Evolutionary conservation across 202 grass and related monocot species (phyloP), one percentile per base, ranked within the genome.

Genomic region (Setaria italica): DNA sequence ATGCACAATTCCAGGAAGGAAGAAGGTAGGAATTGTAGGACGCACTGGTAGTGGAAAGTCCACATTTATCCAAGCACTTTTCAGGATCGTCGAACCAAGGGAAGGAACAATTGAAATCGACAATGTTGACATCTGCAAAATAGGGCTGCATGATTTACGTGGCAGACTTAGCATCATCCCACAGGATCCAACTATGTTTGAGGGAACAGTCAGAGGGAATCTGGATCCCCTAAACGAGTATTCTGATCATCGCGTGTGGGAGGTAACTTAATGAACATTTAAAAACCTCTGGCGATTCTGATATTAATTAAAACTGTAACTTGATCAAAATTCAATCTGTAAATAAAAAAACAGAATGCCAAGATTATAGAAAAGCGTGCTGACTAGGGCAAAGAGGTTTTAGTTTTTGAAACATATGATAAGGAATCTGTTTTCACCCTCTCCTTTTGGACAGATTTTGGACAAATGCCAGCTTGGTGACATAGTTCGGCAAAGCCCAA

Each of bases 381-480:
- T 48, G 39, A n/a, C 19, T 53, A 82, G 15, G 25, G 29, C 15
- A 66, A 1, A 78, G 6, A 17, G 7, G 0, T 12, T 29, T 7
- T n/a, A 55, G 5, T 84, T 58, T 4, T 81, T 85, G 34, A 12
- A 76, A 6, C 45, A 81, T 70, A 34, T 85, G 6, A 88, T 60
- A 2, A 72, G 11, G n/a, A 72, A 62, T 62, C 20, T 62, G 42
- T 72, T 58, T 76, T 11, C 47, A 41, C 14, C 57, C 19, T 9
- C 15, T 72, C 70, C 1, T 55, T 73, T 67, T 87, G 55, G 42
- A 25, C 76, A 99, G 97, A 85, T 86, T 67, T 72, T 99, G 76
- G 94, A 94, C 45, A 99, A 96, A 80, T 99, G 97, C 87, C 94
- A 91, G 57, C 94, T 99, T 87, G 97, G 94, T 84, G 90, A 94